Conservation (phyloP, 352 stramenopile genomes). For the Phytopythium kandeliae region DNA sequence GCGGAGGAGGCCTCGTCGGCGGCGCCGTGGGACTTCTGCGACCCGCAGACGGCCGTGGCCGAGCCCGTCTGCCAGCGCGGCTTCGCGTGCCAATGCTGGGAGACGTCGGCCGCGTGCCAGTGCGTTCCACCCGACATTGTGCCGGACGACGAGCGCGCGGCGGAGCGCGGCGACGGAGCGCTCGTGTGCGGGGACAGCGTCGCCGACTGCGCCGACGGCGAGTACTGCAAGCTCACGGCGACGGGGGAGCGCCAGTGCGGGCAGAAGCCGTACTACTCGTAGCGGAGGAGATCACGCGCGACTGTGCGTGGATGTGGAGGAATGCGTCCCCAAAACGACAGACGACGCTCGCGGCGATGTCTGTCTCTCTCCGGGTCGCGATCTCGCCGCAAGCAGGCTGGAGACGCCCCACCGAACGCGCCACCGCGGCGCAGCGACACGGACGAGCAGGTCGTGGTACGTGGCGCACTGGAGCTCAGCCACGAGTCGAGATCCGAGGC, state of each 20-base stretch:
- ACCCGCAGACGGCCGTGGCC: conserved; percentile 25
- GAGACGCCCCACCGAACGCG: too few relatives aligned
- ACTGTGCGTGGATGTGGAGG: too few relatives aligned
- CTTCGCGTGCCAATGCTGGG: conserved; percentile 28
- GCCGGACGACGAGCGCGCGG: conserved; percentile 5
- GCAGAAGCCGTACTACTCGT: conserved; percentile 36
- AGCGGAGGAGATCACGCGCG: too few relatives aligned
- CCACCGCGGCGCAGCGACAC: too few relatives aligned
- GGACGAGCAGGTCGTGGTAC: too few relatives aligned
- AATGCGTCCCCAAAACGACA: too few relatives aligned
- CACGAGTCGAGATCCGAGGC: too few relatives aligned
- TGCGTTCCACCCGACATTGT: conserved; percentile 38
- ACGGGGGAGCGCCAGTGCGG: conserved; percentile 24
- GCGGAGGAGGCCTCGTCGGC: conserved; percentile 20
- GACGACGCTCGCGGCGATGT: too few relatives aligned
- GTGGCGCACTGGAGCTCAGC: too few relatives aligned
- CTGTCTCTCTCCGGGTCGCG: too few relatives aligned
- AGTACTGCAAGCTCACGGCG: conserved; percentile 43
- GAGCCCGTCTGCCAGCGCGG: conserved; percentile 28
- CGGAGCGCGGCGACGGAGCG: conserved; percentile 11
- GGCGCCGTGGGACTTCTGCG: conserved; percentile 26
- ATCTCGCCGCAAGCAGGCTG: too few relatives aligned
- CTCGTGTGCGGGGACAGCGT: conserved; percentile 14
- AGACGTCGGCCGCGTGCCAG: conserved; percentile 6
- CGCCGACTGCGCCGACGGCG: conserved; percentile 15